These are phyloP conservation scores for Lodderomyces oxycetoniae DNA, from an alignment of 1,139 yeast genomes.

Conservation along the genomic window DNA sequence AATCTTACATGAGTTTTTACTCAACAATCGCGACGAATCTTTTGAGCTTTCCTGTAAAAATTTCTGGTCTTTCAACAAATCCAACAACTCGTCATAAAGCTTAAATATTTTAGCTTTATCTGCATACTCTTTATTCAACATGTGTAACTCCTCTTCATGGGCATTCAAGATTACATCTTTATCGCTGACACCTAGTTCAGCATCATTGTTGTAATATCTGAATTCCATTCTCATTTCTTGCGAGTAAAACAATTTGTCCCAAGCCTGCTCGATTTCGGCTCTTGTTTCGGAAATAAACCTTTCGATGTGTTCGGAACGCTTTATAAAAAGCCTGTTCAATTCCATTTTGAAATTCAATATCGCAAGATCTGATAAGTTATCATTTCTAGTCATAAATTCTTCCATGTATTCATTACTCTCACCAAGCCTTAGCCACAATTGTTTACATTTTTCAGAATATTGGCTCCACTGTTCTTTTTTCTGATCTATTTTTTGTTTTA, in stretches of 20 bases:
- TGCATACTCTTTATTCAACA: slow-evolving; percentile 47
- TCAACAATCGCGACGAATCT: slow-evolving; percentile 74
- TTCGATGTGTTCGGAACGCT: slow-evolving; percentile 62
- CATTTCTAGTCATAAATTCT: slow-evolving; percentile 34
- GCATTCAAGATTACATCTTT: slow-evolving; percentile 51
- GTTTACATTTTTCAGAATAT: slow-evolving; percentile 33
- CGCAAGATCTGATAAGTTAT: slow-evolving; percentile 34
- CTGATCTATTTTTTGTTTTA: slow-evolving; percentile 26
- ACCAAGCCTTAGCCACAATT: slow-evolving; percentile 49
- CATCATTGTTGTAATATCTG: slow-evolving; percentile 33
- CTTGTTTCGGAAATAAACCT: slow-evolving; percentile 63
- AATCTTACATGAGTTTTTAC: slow-evolving; percentile 75
- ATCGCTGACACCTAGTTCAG: slow-evolving; percentile 38
- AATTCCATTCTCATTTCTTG: slow-evolving; percentile 38
- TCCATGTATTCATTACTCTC: slow-evolving; percentile 34
- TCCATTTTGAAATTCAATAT: slow-evolving; percentile 47
- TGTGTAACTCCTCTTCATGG: slow-evolving; percentile 60
- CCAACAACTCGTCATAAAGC: slow-evolving; percentile 50
- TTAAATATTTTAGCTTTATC: slow-evolving; percentile 52
- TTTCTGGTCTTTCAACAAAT: slow-evolving; percentile 55
- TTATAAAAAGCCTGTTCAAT: slow-evolving; percentile 50
- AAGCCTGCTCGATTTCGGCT: slow-evolving; percentile 50
- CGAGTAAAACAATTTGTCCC: slow-evolving; percentile 61
- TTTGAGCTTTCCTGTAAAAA: slow-evolving; percentile 65
- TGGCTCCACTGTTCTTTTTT: slow-evolving; percentile 33